Evolutionary conservation across 2,329 filamentous ascomycete species (phyloP), one percentile per base, ranked within the genome.

Genomic region (Fusarium xyrophilum): DNA sequence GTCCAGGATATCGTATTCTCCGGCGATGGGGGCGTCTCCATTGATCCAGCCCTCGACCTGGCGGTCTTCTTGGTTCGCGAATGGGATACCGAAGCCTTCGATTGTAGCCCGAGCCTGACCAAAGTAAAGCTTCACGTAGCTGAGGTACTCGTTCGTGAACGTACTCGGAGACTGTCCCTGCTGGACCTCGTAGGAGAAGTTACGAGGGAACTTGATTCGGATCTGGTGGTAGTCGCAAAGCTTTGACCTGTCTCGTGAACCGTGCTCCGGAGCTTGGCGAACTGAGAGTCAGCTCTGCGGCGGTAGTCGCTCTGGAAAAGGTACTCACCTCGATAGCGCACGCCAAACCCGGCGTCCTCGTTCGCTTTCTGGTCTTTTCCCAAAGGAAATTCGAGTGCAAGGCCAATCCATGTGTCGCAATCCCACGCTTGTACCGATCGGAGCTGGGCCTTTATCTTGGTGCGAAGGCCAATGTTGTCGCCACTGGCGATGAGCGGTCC

Each of bases 11-110:
- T 21, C 28, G 21, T 27, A 27, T 1, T 7, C 2, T 7, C 35
- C 17, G 6, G 39, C n/a, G n/a, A 65, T 42, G 6, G 56, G 47
- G 2, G 12, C 23, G 5, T 54, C 33, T 13, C 39, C n/a, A 6
- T 65, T 67, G 13, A 67, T 21, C 56, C 63, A 67, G 7, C 19
- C 25, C n/a, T 60, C 51, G 17, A 66, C 13, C 23, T 51, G 40
- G 3, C 28, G n/a, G 15, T 65, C 60, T 27, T 53, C 32, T 1
- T 12, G 6, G 13, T 56, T 65, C 21, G 46, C 46, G 27, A 64
- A 66, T 1, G 60, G 63, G 8, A 55, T 10, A 3, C 63, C 63
- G 2, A 56, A 64, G 5, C 60, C 55, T 5, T 42, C 5, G 15
- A 64, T 23, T 11, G n/a, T 32, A 32, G 35, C 33, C 10, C 28